Conservation (phyloP, 2,329 filamentous ascomycete genomes). For the Xylaria sp. region DNA sequence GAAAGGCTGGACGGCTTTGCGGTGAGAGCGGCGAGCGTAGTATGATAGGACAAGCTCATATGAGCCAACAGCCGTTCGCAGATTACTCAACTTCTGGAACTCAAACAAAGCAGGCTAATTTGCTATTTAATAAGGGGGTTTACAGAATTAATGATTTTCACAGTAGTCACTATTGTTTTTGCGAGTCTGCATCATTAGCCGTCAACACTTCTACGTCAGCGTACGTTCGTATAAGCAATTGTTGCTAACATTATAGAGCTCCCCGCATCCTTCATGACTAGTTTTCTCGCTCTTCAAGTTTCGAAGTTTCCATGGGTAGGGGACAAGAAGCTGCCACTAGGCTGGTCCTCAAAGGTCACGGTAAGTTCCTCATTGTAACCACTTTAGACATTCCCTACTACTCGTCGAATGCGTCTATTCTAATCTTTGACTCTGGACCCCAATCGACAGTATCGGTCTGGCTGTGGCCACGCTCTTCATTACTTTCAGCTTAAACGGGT, state of each 20-base stretch:
- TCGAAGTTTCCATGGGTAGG: not conserved
- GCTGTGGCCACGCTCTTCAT: no score
- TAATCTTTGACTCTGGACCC: no score
- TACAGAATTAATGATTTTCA: not conserved
- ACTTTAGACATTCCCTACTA: no score
- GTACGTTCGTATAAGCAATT: not conserved
- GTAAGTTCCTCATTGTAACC: no score
- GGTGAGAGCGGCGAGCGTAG: not conserved
- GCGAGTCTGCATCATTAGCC: no score
- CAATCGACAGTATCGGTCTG: no score
- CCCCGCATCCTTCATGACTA: slow-evolving; percentile 1
- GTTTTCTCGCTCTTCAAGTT: slow-evolving; percentile 2
- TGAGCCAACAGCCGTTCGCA: not conserved
- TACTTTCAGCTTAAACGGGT: no score
- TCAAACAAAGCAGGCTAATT: slow-evolving; percentile 5
- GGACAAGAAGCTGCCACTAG: not conserved
- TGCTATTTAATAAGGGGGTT: not conserved
- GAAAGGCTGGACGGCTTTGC: not conserved
- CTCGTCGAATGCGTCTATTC: no score
- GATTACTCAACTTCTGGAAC: not conserved
- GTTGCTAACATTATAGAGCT: not conserved
- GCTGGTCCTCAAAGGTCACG: not conserved
- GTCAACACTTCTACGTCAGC: no score
- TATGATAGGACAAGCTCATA: not conserved
- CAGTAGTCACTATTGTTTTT: not conserved